Evolutionary conservation across 257 asterid genomes (phyloP).

Genomic region (Solanum infundibuliforme): DNA sequence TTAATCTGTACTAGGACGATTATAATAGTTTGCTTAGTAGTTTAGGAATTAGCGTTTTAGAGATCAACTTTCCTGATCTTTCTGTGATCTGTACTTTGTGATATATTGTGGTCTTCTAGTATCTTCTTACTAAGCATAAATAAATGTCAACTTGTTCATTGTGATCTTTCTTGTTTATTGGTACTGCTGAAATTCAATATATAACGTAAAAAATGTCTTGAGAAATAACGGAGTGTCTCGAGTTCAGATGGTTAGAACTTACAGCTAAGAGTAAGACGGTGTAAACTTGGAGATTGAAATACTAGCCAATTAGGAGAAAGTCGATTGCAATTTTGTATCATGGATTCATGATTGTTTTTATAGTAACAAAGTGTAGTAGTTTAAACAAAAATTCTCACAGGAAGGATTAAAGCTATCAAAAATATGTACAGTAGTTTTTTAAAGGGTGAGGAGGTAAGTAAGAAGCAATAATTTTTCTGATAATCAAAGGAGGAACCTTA

Average conservation of each 20-base stretch:
- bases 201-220: background rate
- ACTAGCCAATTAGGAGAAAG: background rate
- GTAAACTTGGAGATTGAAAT: background rate
- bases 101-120: background rate
- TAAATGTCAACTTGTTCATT: background rate
- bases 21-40: background rate
- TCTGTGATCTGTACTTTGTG: background rate
- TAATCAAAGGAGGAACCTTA: background rate
- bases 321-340: background rate
- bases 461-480: background rate
- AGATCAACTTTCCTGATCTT: background rate
- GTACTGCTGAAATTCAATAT: background rate
- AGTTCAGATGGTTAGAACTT: background rate
- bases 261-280: too few relatives aligned
- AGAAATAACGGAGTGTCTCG: background rate
- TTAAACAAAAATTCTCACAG: background rate
- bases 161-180: background rate
- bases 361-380: background rate
- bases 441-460: background rate
- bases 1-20: background rate
- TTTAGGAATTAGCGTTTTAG: background rate
- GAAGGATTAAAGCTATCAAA: background rate
- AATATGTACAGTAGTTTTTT: background rate
- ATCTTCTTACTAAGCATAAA: background rate
- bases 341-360: background rate